Percentiles rank a stretch among this genome's conserved stretches.
phyloP scores from a whole-genome alignment of 331 rosid genomes.

The Spiraea crenata region DNA sequence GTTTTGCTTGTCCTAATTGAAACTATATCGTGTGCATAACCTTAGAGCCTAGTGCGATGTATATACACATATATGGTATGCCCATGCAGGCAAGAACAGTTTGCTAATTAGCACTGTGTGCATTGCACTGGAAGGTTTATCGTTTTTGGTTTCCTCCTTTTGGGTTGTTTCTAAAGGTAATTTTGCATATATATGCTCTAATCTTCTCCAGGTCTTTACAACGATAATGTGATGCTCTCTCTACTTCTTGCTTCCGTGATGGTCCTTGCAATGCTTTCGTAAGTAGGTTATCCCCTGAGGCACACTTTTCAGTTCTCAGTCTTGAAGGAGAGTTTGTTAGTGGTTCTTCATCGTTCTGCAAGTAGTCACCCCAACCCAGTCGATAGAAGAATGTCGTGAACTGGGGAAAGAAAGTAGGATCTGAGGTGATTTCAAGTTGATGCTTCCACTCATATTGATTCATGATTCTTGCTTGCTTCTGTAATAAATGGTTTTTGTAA shows the following conservation, averaged over 20 bases:
- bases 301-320: slow-evolving; percentile 24
- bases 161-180: neutral
- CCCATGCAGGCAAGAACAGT: too few relatives aligned
- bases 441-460: slow-evolving; percentile 39
- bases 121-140: too few relatives aligned
- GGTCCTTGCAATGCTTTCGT: slow-evolving; percentile 41
- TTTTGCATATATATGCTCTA: slow-evolving; percentile 10
- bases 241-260: slow-evolving; percentile 46
- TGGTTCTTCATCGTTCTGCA: slow-evolving; percentile 22
- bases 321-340: slow-evolving; percentile 15
- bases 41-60: too few relatives aligned
- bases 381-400: slow-evolving; percentile 7
- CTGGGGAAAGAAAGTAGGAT: neutral
- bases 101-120: too few relatives aligned
- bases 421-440: slow-evolving; percentile 21
- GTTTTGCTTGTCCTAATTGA: too few relatives aligned
- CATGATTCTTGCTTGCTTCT: slow-evolving; percentile 55
- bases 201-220: slow-evolving; percentile 58
- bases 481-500: slow-evolving; percentile 54
- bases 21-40: too few relatives aligned
- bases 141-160: neutral
- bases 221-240: slow-evolving; percentile 27
- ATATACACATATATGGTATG: too few relatives aligned
- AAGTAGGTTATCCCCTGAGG: slow-evolving; percentile 25
- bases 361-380: slow-evolving; percentile 21